phyloP scores from a whole-genome alignment of 495 filamentous ascomycete genomes.

The Penicillium coffeae region DNA sequence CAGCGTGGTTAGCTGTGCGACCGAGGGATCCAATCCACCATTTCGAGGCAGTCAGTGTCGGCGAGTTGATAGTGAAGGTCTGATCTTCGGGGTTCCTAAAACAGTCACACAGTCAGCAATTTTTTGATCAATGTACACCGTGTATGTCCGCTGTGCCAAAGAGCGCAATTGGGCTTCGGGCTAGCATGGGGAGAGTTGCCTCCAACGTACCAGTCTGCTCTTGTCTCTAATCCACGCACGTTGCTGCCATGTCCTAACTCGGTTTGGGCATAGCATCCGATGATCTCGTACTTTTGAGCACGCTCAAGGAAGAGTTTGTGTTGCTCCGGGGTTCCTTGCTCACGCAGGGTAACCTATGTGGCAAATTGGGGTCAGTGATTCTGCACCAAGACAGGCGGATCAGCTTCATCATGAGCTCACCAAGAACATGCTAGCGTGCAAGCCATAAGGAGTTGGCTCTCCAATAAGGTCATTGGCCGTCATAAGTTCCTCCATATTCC shows the following conservation, averaged over 20 bases:
- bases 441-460: conserved; percentile 63
- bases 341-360: conserved; percentile 56
- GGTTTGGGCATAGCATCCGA: conserved; percentile 76
- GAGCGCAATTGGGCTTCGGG: background rate
- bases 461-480: conserved; percentile 58
- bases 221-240: conserved; percentile 70
- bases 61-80: conserved; percentile 66
- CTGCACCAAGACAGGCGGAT: background rate
- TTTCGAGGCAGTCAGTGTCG: conserved; percentile 64
- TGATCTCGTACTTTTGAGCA: conserved; percentile 60
- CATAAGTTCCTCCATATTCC: conserved; percentile 58
- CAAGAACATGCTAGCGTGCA: conserved; percentile 67
- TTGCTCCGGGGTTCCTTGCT: conserved; percentile 68
- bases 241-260: conserved; percentile 74
- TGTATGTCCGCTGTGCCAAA: too few species aligned
- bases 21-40: conserved; percentile 79
- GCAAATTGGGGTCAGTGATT: conserved; percentile 4
- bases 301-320: conserved; percentile 62
- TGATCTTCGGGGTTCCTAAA: conserved; percentile 54
- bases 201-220: conserved; percentile 51
- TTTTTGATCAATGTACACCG: too few species aligned
- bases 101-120: background rate
- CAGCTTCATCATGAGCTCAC: too few species aligned
- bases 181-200: background rate
- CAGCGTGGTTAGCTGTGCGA: conserved; percentile 67